phyloP scores from a whole-genome alignment of 1,284 basidiomycete genomes.

The Trichosporon asahii region DNA sequence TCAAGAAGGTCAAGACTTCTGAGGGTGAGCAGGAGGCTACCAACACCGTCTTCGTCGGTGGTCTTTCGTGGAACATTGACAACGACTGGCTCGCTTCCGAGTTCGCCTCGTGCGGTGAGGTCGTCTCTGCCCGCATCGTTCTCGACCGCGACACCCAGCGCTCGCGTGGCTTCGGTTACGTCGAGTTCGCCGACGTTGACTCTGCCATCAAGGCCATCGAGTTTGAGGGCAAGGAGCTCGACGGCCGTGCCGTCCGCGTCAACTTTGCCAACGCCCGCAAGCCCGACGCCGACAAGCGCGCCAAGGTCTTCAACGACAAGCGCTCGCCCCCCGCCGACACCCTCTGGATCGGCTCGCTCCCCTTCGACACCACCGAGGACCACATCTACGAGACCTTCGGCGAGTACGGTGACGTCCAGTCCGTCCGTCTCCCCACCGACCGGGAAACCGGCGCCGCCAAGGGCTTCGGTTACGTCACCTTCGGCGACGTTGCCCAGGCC shows the following conservation, averaged over 20 bases:
- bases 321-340: constrained; percentile 68
- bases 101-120: constrained; percentile 83
- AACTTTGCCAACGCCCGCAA: constrained; percentile 63
- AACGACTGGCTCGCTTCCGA: constrained; percentile 92
- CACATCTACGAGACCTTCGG: constrained; percentile 86
- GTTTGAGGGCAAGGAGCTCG: constrained; percentile 77
- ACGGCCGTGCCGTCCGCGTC: constrained; percentile 83
- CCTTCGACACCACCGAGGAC: constrained; percentile 78
- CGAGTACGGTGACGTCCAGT: constrained; percentile 83
- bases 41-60: constrained; percentile 85
- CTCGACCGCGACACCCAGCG: constrained; percentile 83
- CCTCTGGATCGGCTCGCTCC: constrained; percentile 88
- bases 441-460: constrained; percentile 85
- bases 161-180: constrained; percentile 91
- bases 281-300: constrained; percentile 67
- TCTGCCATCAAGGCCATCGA: constrained; percentile 72
- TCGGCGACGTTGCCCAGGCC: constrained; percentile 73
- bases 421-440: constrained; percentile 88
- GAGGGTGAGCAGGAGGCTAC: constrained; percentile 55
- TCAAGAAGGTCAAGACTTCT: constrained; percentile 61
- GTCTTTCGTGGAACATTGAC: constrained; percentile 95
- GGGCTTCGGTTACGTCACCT: constrained; percentile 97
- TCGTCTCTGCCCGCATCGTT: constrained; percentile 82
- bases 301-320: constrained; percentile 71
- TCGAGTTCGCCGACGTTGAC: constrained; percentile 70